These are phyloP conservation scores for Papiliotrema fonsecae DNA, from an alignment of 1,284 basidiomycete genomes.

Conservation along the genomic window DNA sequence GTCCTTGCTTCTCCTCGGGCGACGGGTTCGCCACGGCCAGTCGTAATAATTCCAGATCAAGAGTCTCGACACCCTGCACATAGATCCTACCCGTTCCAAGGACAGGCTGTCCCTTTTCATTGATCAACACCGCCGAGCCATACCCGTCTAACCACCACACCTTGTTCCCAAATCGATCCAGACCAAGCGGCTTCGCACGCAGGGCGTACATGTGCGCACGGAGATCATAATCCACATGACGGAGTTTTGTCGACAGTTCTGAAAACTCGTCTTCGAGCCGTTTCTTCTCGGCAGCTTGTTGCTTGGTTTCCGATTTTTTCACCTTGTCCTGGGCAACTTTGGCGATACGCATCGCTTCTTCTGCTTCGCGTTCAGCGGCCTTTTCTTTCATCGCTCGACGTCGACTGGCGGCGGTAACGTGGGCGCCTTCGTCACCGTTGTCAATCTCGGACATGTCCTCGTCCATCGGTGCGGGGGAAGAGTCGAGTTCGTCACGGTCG, in stretches of 20 bases:
- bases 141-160: conserved; percentile 99
- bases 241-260: conserved; percentile 69
- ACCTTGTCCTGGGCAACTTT: conserved; percentile 33
- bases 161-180: conserved; percentile 88
- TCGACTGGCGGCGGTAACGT: conserved; percentile 23
- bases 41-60: conserved; percentile 65
- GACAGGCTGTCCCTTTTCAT: conserved; percentile 56
- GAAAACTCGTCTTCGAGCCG: conserved; percentile 81
- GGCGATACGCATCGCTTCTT: conserved; percentile 60
- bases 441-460: conserved; percentile 14
- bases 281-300: conserved; percentile 57
- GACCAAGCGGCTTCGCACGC: conserved; percentile 79
- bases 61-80: conserved; percentile 78
- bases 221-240: conserved; percentile 88
- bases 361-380: conserved; percentile 43
- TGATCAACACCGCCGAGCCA: conserved; percentile 72
- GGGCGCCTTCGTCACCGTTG: conserved; percentile 1
- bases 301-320: conserved; percentile 33
- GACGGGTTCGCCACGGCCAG: conserved; percentile 37
- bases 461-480: conserved; percentile 17
- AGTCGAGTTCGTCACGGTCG: conserved; percentile 43
- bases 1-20: conserved; percentile 63
- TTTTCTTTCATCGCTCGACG: conserved; percentile 43
- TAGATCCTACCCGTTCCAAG: conserved; percentile 87
- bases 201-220: conserved; percentile 75